Evolutionary conservation across 495 filamentous ascomycete species (phyloP).

Genomic region (Xylaria palmicola): DNA sequence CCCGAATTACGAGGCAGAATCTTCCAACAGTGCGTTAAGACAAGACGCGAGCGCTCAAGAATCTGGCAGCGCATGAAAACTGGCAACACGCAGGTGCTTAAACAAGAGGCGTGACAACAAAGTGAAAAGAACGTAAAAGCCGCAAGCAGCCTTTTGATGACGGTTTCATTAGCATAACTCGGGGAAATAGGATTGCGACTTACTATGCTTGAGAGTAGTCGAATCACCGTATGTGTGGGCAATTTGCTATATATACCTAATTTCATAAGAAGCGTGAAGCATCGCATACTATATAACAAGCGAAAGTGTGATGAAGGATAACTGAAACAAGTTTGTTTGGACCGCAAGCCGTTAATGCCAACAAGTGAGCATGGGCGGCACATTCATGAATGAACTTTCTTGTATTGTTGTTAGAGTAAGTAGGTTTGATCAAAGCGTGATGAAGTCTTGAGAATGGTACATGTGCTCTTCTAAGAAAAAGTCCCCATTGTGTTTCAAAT

Average conservation of each 20-base stretch:
- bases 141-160: constrained; percentile 1
- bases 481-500: too few species aligned
- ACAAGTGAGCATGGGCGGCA: too few species aligned
- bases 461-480: too few species aligned
- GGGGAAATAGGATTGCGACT: background rate
- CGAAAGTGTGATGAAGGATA: too few species aligned
- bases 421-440: too few species aligned
- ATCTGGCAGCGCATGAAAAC: background rate
- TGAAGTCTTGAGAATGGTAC: too few species aligned
- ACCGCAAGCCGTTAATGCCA: too few species aligned
- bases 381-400: too few species aligned
- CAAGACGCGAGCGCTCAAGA: background rate
- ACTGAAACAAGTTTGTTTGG: too few species aligned
- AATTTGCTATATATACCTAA: constrained; percentile 12
- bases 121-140: background rate
- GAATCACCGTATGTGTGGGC: background rate
- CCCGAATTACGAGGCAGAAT: background rate
- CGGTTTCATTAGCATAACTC: background rate
- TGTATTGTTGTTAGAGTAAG: too few species aligned
- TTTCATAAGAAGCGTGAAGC: background rate
- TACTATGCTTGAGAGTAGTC: background rate
- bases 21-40: background rate
- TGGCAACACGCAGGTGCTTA: background rate
- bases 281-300: background rate
- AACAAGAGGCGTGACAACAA: background rate